Conservation (phyloP, 2,329 filamentous ascomycete genomes). For the Parafenestella ontariensis region DNA sequence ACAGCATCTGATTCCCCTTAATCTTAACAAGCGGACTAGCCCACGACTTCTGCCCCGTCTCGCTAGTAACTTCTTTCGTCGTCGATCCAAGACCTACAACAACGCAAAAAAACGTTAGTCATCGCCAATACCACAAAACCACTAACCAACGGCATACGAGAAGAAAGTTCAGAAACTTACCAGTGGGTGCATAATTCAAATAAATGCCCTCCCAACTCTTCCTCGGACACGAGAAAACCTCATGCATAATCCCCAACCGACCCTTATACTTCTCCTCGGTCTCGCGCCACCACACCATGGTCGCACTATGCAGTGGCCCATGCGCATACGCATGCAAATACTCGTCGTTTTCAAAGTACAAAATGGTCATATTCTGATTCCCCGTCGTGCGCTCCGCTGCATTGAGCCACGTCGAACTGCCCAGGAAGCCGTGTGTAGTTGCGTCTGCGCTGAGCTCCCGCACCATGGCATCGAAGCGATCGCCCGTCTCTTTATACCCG, state of each 20-base stretch:
- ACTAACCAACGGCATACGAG: neutral
- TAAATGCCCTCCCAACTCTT: conserved; percentile 21
- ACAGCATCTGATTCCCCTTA: conserved; percentile 4
- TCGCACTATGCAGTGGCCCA: conserved; percentile 7
- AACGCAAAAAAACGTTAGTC: neutral
- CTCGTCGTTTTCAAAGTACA: conserved; percentile 18
- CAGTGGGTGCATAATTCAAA: conserved; percentile 14
- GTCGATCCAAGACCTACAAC: conserved; percentile 11
- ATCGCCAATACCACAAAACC: neutral
- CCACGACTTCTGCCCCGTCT: conserved; percentile 15
- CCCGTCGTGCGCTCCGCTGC: conserved; percentile 2
- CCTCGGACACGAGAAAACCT: conserved; percentile 16
- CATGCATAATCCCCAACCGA: conserved; percentile 19
- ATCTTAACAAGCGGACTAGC: conserved; percentile 13
- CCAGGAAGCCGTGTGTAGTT: conserved; percentile 5
- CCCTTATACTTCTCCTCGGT: conserved; percentile 7
- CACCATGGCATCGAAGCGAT: conserved; percentile 6
- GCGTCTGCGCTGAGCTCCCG: conserved; percentile 1
- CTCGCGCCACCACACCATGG: conserved; percentile 14
- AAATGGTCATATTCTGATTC: conserved; percentile 10
- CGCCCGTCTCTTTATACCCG: conserved; percentile 12
- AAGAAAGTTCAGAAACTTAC: conserved; percentile 2
- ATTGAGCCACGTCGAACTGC: conserved; percentile 9
- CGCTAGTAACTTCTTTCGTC: conserved; percentile 9
- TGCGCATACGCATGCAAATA: conserved; percentile 16